These are phyloP conservation scores for Penicillium simplicissimum DNA, from an alignment of 495 filamentous ascomycete genomes.

Conservation along the genomic window DNA sequence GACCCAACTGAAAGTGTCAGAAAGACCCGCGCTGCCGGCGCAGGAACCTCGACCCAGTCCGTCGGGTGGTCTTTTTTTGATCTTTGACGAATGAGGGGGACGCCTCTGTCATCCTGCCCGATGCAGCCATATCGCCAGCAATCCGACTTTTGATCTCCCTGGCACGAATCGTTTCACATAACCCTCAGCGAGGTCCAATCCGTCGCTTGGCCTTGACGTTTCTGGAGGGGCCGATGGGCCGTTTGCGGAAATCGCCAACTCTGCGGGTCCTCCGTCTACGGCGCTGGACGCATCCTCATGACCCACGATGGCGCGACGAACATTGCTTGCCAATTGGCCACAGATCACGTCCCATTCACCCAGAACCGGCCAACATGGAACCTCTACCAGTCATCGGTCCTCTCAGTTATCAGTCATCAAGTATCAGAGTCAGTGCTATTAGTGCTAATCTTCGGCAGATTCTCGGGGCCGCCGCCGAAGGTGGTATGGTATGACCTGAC, in stretches of 20 bases:
- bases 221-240: not conserved
- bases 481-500: not conserved
- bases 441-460: not conserved
- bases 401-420: not conserved
- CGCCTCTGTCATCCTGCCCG: not conserved
- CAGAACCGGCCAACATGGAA: not conserved
- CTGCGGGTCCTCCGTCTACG: constrained; percentile 2
- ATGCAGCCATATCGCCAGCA: not conserved
- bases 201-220: not conserved
- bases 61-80: not conserved
- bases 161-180: no score
- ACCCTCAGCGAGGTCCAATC: not conserved
- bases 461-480: not conserved
- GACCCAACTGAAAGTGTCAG: constrained; percentile 19
- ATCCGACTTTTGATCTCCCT: not conserved
- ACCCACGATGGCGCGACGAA: not conserved
- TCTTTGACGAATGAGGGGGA: constrained; percentile 1
- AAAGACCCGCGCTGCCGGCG: constrained; percentile 23
- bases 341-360: not conserved
- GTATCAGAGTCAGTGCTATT: not conserved
- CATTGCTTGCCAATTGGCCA: not conserved
- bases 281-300: not conserved
- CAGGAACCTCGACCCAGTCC: constrained; percentile 26
- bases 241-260: constrained; percentile 3
- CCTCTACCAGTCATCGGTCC: not conserved